Conservation (phyloP, 768 basidiomycete species). For the Boletus tomentosulus region DNA sequence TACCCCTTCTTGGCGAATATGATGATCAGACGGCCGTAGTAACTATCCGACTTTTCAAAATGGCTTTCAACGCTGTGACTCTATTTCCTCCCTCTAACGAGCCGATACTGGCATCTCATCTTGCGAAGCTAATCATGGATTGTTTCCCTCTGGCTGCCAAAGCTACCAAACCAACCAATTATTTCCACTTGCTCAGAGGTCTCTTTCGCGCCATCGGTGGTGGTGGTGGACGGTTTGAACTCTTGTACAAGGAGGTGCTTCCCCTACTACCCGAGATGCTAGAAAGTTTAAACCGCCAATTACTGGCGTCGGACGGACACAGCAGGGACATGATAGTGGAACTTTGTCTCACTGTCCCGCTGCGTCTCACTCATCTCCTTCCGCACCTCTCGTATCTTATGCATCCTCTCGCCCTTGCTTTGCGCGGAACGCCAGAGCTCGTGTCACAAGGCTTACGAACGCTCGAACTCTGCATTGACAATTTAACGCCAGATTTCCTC, state of each 20-base stretch:
- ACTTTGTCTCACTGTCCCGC: constrained; percentile 92
- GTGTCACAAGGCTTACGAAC: constrained; percentile 95
- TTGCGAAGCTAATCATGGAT: constrained; percentile 91
- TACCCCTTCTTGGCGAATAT: constrained; percentile 80
- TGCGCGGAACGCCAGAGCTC: constrained; percentile 83
- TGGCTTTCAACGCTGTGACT: constrained; percentile 87
- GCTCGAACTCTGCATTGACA: constrained; percentile 98
- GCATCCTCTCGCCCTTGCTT: constrained; percentile 90
- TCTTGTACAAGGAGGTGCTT: constrained; percentile 92
- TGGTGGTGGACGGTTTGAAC: constrained; percentile 88
- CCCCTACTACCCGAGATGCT: constrained; percentile 97
- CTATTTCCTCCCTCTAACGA: constrained; percentile 74
- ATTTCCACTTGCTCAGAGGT: constrained; percentile 87
- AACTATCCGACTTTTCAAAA: constrained; percentile 90
- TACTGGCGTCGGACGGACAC: constrained; percentile 77
- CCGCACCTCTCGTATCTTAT: constrained; percentile 94
- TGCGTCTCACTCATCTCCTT: constrained; percentile 91
- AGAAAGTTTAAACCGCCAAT: constrained; percentile 87
- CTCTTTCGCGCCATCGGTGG: constrained; percentile 93
- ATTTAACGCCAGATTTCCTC: constrained; percentile 94
- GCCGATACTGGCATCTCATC: constrained; percentile 87
- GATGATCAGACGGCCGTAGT: constrained; percentile 79
- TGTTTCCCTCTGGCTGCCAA: constrained; percentile 94
- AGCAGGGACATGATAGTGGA: constrained; percentile 93
- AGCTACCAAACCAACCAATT: constrained; percentile 85